Percentiles rank a stretch among this genome's conserved stretches.
Evolutionary conservation across 495 filamentous ascomycete genomes (phyloP).

Genomic region (Paragyromitra xinjiangensis): DNA sequence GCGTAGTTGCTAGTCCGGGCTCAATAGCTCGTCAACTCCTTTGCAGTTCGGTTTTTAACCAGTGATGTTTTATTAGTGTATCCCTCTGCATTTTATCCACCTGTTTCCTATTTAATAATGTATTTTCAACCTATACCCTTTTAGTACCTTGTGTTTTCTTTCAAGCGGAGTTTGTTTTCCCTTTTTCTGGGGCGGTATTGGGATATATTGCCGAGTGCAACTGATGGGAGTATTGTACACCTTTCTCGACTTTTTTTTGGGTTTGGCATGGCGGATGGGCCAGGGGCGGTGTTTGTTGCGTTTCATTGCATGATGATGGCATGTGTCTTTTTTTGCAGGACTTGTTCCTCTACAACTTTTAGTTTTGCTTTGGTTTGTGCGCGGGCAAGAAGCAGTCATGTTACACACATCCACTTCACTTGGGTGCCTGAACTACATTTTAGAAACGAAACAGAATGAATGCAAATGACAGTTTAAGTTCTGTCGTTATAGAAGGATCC

Average conservation of each 20-base stretch:
- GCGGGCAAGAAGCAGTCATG: constrained; percentile 50
- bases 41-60: constrained; percentile 26
- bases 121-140: constrained; percentile 28
- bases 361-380: constrained; percentile 48
- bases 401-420: constrained; percentile 38
- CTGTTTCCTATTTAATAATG: constrained; percentile 36
- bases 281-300: constrained; percentile 43
- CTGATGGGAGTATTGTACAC: constrained; percentile 43
- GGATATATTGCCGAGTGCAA: constrained; percentile 44
- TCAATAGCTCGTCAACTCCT: constrained; percentile 23
- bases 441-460: constrained; percentile 46
- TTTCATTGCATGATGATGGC: constrained; percentile 50
- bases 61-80: constrained; percentile 37
- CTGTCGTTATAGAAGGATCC: constrained; percentile 36
- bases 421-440: constrained; percentile 31
- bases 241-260: constrained; percentile 45
- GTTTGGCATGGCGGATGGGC: constrained; percentile 37
- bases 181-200: constrained; percentile 26
- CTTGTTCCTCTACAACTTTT: constrained; percentile 32
- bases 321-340: constrained; percentile 43
- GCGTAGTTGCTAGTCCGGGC: constrained; percentile 16
- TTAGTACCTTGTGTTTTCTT: constrained; percentile 14
- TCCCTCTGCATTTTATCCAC: constrained; percentile 22
- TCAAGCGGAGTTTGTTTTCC: constrained; percentile 40
- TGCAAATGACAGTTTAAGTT: constrained; percentile 20